These are phyloP conservation scores for Cryptosporidium parvum DNA, from an alignment of 169 alveolate genomes.

Conservation along the genomic window DNA sequence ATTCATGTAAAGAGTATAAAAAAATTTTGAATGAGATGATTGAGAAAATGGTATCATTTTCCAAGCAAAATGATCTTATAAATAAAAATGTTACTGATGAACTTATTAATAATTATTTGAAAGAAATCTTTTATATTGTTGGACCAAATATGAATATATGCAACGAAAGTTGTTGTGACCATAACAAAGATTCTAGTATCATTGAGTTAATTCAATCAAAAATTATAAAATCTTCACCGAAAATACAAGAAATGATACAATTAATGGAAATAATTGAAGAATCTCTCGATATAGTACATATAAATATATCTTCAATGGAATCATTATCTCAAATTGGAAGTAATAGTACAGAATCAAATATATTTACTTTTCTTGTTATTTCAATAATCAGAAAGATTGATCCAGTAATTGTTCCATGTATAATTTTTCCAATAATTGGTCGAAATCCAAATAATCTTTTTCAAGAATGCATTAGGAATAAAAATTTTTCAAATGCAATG, in stretches of 20 bases:
- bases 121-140: constrained; percentile 14
- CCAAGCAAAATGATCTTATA: background rate
- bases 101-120: constrained; percentile 7
- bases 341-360: background rate
- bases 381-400: constrained; percentile 36
- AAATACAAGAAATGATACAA: background rate
- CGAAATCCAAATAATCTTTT: constrained; percentile 27
- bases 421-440: constrained; percentile 34
- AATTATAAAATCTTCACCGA: background rate
- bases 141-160: background rate
- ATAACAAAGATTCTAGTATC: background rate
- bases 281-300: background rate
- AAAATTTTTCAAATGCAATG: constrained; percentile 23
- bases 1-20: constrained; percentile 47
- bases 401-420: constrained; percentile 56
- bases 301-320: background rate
- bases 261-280: constrained; percentile 5
- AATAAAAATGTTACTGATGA: background rate
- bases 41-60: constrained; percentile 9
- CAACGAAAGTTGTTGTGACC: background rate
- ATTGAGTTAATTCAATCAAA: background rate
- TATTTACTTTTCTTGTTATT: constrained; percentile 20
- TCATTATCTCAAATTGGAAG: background rate
- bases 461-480: background rate
- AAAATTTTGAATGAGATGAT: background rate